Evolutionary conservation across 305 asterid species (phyloP).

Genomic region (Solanum hybrid): DNA sequence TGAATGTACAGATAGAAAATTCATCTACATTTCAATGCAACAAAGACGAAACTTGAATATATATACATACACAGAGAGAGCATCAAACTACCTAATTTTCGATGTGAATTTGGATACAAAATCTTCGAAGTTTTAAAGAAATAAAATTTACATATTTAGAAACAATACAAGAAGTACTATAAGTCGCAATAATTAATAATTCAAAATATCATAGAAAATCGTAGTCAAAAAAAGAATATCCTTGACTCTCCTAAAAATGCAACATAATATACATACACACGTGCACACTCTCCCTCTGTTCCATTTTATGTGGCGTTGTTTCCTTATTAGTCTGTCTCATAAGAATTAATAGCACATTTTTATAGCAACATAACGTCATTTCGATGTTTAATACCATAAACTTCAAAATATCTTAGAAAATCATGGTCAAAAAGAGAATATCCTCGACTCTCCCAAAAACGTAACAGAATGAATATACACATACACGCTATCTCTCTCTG

Average conservation of each 20-base stretch:
- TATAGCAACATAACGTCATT: neutral
- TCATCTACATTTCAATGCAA: neutral
- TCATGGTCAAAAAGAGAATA: neutral
- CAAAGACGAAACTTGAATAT: neutral
- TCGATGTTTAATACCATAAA: neutral
- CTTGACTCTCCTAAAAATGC: neutral
- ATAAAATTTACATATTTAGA: neutral
- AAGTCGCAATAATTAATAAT: neutral
- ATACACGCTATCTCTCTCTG: neutral
- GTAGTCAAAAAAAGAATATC: neutral
- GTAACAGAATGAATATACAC: neutral
- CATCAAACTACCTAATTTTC: neutral
- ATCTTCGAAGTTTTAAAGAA: neutral
- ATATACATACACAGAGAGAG: neutral
- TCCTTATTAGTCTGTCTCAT: neutral
- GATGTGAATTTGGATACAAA: neutral
- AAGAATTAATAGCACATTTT: neutral
- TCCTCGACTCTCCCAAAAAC: neutral
- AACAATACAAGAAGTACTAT: neutral
- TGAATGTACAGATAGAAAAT: neutral
- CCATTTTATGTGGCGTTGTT: neutral
- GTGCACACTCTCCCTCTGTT: neutral
- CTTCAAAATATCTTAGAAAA: neutral
- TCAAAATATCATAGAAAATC: neutral
- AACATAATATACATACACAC: neutral